Conservation (phyloP, 2,329 filamentous ascomycete genomes). For the Alternaria solani region DNA sequence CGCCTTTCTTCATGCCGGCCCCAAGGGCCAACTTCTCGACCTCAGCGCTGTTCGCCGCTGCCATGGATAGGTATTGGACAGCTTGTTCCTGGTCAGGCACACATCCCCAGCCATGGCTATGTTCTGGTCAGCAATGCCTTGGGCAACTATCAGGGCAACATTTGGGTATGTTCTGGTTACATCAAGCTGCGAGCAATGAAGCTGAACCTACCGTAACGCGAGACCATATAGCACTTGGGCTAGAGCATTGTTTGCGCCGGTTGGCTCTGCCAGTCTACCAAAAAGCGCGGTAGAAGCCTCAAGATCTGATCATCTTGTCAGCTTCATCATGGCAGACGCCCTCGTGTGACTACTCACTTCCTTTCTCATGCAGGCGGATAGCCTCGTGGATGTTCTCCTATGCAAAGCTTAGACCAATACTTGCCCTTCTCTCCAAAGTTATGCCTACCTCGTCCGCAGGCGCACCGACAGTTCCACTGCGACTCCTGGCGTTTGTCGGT, state of each 20-base stretch:
- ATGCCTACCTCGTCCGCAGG: slow-evolving; percentile 50
- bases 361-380: slow-evolving; percentile 90
- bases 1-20: slow-evolving; percentile 90
- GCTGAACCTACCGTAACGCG: slow-evolving; percentile 72
- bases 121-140: slow-evolving; percentile 29
- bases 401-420: slow-evolving; percentile 24
- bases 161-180: slow-evolving; percentile 23
- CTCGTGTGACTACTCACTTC: slow-evolving; percentile 55
- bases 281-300: slow-evolving; percentile 85
- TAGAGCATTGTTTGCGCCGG: slow-evolving; percentile 87
- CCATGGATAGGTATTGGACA: slow-evolving; percentile 83
- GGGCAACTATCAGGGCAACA: slow-evolving; percentile 36
- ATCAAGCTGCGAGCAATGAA: slow-evolving; percentile 5
- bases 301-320: slow-evolving; percentile 60
- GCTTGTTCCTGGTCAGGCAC: slow-evolving; percentile 74
- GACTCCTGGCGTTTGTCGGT: slow-evolving; percentile 30
- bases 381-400: slow-evolving; percentile 84
- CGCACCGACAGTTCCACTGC: slow-evolving; percentile 49
- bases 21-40: slow-evolving; percentile 86
- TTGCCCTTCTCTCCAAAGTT: slow-evolving; percentile 11
- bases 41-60: slow-evolving; percentile 86
- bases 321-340: slow-evolving; percentile 10
- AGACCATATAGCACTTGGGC: slow-evolving; percentile 96
- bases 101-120: slow-evolving; percentile 92
- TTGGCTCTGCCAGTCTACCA: slow-evolving; percentile 79